Percentiles rank a stretch among this genome's conserved stretches.
phyloP scores from a whole-genome alignment of 306 rosid species.

The Vicia villosa region DNA sequence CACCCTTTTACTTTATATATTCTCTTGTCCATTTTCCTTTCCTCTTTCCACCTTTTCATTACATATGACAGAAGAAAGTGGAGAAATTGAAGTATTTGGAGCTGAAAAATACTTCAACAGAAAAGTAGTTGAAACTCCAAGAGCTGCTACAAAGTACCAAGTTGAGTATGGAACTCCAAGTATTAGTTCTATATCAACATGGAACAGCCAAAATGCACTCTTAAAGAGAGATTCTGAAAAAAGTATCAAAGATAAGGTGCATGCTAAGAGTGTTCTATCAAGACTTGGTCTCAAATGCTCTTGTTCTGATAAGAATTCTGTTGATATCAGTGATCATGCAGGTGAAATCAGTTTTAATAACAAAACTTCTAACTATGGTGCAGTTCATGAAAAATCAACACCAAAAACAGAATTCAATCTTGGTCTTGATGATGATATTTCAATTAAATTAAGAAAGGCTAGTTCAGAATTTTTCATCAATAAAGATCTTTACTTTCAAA shows the following conservation, averaged over 20 bases:
- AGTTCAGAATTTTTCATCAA: conserved; percentile 29
- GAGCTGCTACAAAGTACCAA: conserved; percentile 37
- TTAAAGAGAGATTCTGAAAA: conserved; percentile 38
- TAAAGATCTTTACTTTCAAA: conserved; percentile 37
- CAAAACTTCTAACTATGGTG: neutral
- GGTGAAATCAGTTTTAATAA: conserved; percentile 58
- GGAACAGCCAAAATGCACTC: conserved; percentile 74
- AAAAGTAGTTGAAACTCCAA: conserved; percentile 47
- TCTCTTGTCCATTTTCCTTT: conserved; percentile 17
- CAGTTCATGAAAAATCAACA: conserved; percentile 33
- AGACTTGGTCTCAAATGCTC: conserved; percentile 62
- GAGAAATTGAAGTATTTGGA: conserved; percentile 75
- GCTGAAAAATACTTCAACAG: conserved; percentile 94
- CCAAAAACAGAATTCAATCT: conserved; percentile 35
- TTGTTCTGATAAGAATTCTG: conserved; percentile 68
- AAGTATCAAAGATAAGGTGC: conserved; percentile 34
- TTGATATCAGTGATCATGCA: conserved; percentile 41
- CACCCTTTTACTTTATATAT: conserved; percentile 33
- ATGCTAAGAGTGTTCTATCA: conserved; percentile 53
- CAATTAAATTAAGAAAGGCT: conserved; percentile 43
- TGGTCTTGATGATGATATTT: conserved; percentile 32
- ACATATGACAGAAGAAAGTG: conserved; percentile 42
- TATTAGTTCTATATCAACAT: conserved; percentile 64
- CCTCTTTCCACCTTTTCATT: conserved; percentile 8
- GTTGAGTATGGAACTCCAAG: conserved; percentile 64